These are phyloP conservation scores for Phaffia australis DNA, from an alignment of 768 basidiomycete species.

Conservation along the genomic window DNA sequence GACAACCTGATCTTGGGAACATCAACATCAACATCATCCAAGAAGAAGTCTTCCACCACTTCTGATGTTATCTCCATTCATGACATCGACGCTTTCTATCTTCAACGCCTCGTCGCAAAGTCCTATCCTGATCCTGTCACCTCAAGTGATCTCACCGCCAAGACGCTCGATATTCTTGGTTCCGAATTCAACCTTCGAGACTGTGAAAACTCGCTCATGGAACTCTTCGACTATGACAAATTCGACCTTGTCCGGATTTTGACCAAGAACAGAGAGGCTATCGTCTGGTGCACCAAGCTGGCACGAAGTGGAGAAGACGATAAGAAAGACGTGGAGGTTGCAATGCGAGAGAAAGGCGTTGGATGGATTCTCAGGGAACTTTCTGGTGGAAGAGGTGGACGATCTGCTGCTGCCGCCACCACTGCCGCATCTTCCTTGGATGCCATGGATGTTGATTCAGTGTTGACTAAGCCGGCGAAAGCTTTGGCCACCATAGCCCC, in stretches of 20 bases:
- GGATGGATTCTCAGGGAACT: conserved; percentile 91
- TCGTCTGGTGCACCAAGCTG: conserved; percentile 97
- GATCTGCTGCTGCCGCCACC: conserved; percentile 40
- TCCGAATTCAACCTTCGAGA: conserved; percentile 82
- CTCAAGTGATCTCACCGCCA: conserved; percentile 76
- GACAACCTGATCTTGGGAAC: conserved; percentile 58
- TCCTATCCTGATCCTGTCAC: conserved; percentile 90
- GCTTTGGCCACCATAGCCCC: conserved; percentile 72
- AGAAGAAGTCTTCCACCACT: conserved; percentile 41
- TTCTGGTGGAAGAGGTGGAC: conserved; percentile 59
- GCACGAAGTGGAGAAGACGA: conserved; percentile 80
- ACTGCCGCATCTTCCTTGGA: conserved; percentile 30
- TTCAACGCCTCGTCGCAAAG: conserved; percentile 83
- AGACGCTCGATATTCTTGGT: conserved; percentile 61
- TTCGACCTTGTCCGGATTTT: conserved; percentile 83
- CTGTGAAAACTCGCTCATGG: conserved; percentile 92
- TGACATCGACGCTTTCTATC: conserved; percentile 94
- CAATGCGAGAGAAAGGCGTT: conserved; percentile 93
- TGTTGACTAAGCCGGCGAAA: conserved; percentile 32
- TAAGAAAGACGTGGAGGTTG: conserved; percentile 85
- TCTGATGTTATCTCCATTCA: conserved; percentile 79
- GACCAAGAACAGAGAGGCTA: conserved; percentile 86
- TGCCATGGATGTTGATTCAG: conserved; percentile 65
- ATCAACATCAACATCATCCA: neutral
- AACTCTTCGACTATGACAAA: conserved; percentile 84